Percentiles rank a stretch among this genome's conserved stretches.
phyloP scores from a whole-genome alignment of 225 moss, liverwort and hornwort genomes.

The Anthoceros angustus region DNA sequence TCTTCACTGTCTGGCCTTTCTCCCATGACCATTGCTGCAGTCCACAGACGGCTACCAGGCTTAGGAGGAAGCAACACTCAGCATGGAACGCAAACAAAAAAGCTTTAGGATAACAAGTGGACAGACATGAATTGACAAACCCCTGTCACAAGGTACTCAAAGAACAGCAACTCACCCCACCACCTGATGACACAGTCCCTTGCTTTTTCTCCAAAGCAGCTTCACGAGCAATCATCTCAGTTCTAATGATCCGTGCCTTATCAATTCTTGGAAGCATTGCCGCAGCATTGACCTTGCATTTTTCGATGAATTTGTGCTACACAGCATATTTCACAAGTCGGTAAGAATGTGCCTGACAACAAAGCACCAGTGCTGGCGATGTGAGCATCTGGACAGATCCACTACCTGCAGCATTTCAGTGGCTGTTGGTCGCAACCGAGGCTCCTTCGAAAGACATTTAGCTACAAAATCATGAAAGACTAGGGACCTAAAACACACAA shows the following conservation, averaged over 20 bases:
- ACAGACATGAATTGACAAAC: too few relatives aligned
- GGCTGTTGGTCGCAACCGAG: constrained; percentile 80
- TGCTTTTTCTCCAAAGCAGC: constrained; percentile 60
- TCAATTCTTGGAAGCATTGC: constrained; percentile 95
- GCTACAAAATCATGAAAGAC: constrained; percentile 92
- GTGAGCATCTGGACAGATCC: not conserved
- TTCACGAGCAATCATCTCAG: constrained; percentile 77
- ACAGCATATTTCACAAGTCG: not conserved
- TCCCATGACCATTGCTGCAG: constrained; percentile 78
- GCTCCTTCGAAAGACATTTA: constrained; percentile 93
- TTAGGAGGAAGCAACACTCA: too few relatives aligned
- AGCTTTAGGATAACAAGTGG: too few relatives aligned
- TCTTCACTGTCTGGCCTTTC: constrained; percentile 92
- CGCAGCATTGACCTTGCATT: constrained; percentile 82
- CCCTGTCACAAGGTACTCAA: not conserved
- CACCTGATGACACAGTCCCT: constrained; percentile 70
- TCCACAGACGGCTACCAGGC: not conserved
- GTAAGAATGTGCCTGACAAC: not conserved
- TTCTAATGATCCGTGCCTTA: constrained; percentile 50
- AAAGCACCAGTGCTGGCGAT: not conserved
- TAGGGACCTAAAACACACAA: constrained; percentile 24
- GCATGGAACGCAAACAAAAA: too few relatives aligned
- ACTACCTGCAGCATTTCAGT: constrained; percentile 39
- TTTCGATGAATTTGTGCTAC: constrained; percentile 86
- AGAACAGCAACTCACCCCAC: constrained; percentile 20